Base-by-base conservation (phyloP, 169 alveolate species). In the Cryptosporidium sp. region DNA sequence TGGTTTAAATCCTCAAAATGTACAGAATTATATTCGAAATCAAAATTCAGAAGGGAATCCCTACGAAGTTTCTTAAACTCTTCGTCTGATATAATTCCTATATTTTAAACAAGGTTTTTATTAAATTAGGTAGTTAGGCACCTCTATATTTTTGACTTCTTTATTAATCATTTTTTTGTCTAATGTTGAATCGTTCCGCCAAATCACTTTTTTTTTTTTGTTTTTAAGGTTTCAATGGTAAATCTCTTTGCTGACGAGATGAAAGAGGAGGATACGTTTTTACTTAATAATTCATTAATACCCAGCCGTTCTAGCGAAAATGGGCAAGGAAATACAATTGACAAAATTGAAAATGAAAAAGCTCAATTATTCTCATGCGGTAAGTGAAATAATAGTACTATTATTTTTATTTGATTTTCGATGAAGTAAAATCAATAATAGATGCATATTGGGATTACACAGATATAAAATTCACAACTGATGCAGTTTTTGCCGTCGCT, bases 391-490 rank as follows among this genome's bases (percentile, higher is more conserved):
- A 6, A 14, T n/a, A 12, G 9, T 14, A 10, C 29, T 35, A 33
- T 35, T 50, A 10, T 43, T 26, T 23, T 62, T 23, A n/a, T 31
- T 26, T 62, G 39, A 26, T 43, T 18, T 35, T 45, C 7, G 16
- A 12, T 80, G 5, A 16, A 80, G 89, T 80, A 8, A 26, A 73
- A 18, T 37, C 75, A 43, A 80, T 80, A 43, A 80, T 80, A 43
- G 80, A 80, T 18, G 37, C 89, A 12, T 80, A 80, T 18, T 80
- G 89, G 89, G 65, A 61, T 21, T 45, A n/a, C 35, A 59, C 65
- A 21, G 65, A 80, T 8, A 48, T 65, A 14, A 59, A 62, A 41
- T 43, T 80, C 16, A 45, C 89, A 12, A 10, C 69, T 41, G 89
- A 80, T 18, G 75, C 67, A 41, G 31, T 80, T 59, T 62, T 39